Conservation (phyloP, 129 eudicot species). For the Lonicera japonica region DNA sequence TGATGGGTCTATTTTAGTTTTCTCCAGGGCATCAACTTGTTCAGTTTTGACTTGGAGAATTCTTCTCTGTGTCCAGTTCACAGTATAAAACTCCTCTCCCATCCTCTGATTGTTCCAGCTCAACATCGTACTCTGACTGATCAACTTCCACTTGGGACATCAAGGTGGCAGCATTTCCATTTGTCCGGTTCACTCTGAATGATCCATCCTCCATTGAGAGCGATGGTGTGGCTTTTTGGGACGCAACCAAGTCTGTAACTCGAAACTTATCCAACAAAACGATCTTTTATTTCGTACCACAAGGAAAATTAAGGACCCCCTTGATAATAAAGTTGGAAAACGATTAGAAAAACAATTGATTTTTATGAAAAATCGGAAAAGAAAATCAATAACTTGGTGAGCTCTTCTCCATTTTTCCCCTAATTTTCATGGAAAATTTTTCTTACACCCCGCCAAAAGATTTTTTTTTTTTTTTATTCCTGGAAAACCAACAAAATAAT, state of each 20-base stretch:
- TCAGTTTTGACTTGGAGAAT: slow-evolving; percentile 16
- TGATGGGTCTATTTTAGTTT: neutral
- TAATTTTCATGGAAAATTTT: no score
- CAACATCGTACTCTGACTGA: slow-evolving; percentile 4
- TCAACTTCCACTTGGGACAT: slow-evolving; percentile 26
- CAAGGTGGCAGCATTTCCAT: slow-evolving; percentile 24
- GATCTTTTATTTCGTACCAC: slow-evolving; percentile 2
- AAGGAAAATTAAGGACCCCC: no score
- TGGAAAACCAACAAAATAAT: no score
- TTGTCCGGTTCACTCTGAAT: slow-evolving; percentile 28
- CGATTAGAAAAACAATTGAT: no score
- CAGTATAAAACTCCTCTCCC: slow-evolving; percentile 55
- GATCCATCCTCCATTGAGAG: slow-evolving; percentile 27
- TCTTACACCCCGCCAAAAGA: no score
- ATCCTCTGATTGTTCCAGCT: slow-evolving; percentile 19
- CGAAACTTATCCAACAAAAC: slow-evolving; percentile 40
- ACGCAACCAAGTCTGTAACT: slow-evolving; percentile 52
- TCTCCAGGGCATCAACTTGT: neutral
- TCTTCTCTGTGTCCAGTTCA: slow-evolving; percentile 36
- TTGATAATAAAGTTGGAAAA: no score
- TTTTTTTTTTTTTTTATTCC: no score
- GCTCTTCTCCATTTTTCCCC: no score
- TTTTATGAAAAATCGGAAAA: no score
- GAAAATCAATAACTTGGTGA: no score
- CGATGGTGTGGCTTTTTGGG: slow-evolving; percentile 19